These are phyloP conservation scores for Magnolia sinica DNA, from an alignment of 164 flowering plant species.

Conservation along the genomic window DNA sequence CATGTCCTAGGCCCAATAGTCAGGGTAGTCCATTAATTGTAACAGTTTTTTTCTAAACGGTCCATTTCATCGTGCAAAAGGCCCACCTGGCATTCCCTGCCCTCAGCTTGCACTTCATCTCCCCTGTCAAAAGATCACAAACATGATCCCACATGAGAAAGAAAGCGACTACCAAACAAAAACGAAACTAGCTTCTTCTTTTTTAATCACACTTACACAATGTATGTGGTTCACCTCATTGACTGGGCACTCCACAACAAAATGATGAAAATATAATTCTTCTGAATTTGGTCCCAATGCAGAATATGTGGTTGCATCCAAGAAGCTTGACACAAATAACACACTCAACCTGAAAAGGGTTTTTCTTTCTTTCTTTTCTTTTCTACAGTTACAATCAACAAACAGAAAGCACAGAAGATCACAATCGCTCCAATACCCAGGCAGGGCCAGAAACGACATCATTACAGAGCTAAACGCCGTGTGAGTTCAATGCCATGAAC, in stretches of 20 bases:
- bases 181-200: no score
- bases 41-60: no score
- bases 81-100: no score
- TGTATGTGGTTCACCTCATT: no score
- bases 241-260: not conserved
- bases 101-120: no score
- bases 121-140: no score
- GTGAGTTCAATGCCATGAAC: conserved; percentile 66
- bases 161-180: no score
- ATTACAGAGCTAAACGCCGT: not conserved
- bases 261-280: not conserved
- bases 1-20: no score
- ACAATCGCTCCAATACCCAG: not conserved
- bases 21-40: no score
- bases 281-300: not conserved
- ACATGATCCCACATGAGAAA: no score
- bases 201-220: no score
- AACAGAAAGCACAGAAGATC: not conserved
- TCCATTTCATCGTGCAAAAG: no score
- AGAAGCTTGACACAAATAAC: not conserved
- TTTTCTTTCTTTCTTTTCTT: not conserved
- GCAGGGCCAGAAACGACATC: not conserved
- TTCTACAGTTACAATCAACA: not conserved
- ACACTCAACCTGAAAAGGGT: not conserved
- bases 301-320: not conserved